Evolutionary conservation across 2,329 filamentous ascomycete species (phyloP), one percentile per base, ranked within the genome.

Genomic region (Byssoonygena ceratinophila): DNA sequence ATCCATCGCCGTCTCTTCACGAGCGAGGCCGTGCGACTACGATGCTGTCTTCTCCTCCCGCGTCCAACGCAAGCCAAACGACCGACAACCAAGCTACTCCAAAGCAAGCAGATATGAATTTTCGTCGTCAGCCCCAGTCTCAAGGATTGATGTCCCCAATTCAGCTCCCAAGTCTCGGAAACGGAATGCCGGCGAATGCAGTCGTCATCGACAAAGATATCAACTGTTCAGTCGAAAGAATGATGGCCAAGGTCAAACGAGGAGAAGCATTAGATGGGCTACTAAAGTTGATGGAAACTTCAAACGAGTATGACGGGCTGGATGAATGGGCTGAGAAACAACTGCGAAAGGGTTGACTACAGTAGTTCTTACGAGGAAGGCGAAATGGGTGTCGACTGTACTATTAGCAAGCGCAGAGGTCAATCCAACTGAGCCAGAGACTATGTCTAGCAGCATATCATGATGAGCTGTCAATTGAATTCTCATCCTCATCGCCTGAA

Each of bases 241-340:
- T 57, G 39, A 53, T 52, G 18, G 56, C 54, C 8, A 63, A 62
- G 16, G 63, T 64, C 32, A 64, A 69, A 27, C 43, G 56, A 27
- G 68, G 67, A 14, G 66, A 68, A 37, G 68, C 68, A 1, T 63
- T 69, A 4, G 67, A 71, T 52, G 68, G 68, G 22, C 53, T 71
- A 27, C 56, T 71, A 31, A 69, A 68, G 54, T 59, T 70, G 11
- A 70, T 70, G 68, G 65, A 62, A 20, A 70, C 66, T 22, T 59
- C 62, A 8, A 61, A 62, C 27, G 57, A 61, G 43, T 60, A 59
- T 27, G 60, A 64, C 29, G 59, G 51, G n/a, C 29, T 57, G 29
- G 54, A 56, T 39, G 48, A 54, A 44, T 54, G 53, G 52, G 47
- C 45, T 20, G 51, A 45, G 23, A 44, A 49, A 27, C 11, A 25